Evolutionary conservation across 2,329 filamentous ascomycete species (phyloP).

Genomic region (Claviceps africana): DNA sequence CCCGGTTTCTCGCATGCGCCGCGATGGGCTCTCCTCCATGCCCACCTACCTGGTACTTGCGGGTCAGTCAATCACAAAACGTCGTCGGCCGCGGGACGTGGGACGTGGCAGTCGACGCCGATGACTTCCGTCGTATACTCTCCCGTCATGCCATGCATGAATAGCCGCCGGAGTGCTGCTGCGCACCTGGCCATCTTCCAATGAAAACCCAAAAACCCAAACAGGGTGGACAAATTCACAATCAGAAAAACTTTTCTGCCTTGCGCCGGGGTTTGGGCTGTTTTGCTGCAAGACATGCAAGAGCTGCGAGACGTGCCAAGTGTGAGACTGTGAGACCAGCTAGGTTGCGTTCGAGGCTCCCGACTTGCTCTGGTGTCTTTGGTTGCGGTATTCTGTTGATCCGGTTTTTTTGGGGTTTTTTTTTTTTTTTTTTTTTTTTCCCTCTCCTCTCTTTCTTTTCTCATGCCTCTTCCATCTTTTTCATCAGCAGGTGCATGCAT

Average conservation of each 20-base stretch:
- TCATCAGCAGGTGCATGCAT: not conserved
- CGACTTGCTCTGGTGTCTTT: too few species aligned
- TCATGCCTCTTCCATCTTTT: too few species aligned
- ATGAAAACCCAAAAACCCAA: not conserved
- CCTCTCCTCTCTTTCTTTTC: not conserved
- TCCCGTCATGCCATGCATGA: not conserved
- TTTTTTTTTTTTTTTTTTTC: too few species aligned
- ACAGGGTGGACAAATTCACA: too few species aligned
- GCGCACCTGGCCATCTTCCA: not conserved
- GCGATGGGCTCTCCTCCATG: too few species aligned
- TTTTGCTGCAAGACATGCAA: not conserved
- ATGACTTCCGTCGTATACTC: not conserved
- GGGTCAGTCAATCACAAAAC: too few species aligned
- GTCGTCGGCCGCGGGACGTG: not conserved
- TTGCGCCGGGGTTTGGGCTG: not conserved
- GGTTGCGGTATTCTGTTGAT: not conserved
- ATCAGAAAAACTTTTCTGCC: not conserved
- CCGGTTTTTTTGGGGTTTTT: too few species aligned
- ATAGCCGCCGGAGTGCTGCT: not conserved
- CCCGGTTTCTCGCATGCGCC: too few species aligned
- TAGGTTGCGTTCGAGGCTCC: not conserved
- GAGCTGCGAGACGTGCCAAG: not conserved
- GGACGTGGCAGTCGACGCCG: not conserved
- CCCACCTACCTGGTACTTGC: too few species aligned
- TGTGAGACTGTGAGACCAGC: not conserved